Base-by-base conservation (phyloP, 345 rosid genomes). In the Cardamine resedifolia region DNA sequence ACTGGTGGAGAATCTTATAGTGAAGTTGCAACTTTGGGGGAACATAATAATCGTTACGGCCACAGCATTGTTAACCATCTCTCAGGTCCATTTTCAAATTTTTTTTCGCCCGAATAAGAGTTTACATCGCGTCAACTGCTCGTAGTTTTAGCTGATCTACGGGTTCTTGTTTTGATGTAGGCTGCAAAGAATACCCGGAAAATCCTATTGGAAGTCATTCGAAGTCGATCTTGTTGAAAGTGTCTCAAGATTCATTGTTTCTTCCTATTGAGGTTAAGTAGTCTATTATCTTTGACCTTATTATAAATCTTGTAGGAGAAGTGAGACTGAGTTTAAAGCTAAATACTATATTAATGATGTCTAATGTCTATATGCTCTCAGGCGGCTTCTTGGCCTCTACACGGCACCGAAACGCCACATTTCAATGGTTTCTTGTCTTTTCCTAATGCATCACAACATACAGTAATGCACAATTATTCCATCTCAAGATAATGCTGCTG, bases 1-100 rank as follows among this genome's bases (percentile, higher is more conserved):
- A 87, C 86, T 19, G 81, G 80, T 26, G 78, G 62, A 21, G 78
- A 86, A 27, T 87, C 93, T 33, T 85, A 53, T 70, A 36, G 79
- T 56, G 85, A 85, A 80, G 84, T 80, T 70, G 86, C 74, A 33
- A 78, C 76, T 62, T 56, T 83, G 26, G 80, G 81, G 27, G 81
- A 80, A 63, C 73, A 64, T 81, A 76, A 58, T 31, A 28, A 72
- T 50, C 64, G 5, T 28, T 66, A 48, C 33, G 66, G 53, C 24
- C 59, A 55, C 33, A 45, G 2, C 58, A 18, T 33, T 34, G 64
- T 45, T 12, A 73, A 58, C 12, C 33, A 74, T 50, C 62, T 48
- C 68, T 67, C 73, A 59, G 73, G 78, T 74, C 24, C 62, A 28
- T 10, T 56, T 58, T 20, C 34, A 19, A 30, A 8, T 10, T 24